Base-by-base conservation (phyloP, 371 early-diverging fungal genomes). In the Funneliformis caledonium region DNA sequence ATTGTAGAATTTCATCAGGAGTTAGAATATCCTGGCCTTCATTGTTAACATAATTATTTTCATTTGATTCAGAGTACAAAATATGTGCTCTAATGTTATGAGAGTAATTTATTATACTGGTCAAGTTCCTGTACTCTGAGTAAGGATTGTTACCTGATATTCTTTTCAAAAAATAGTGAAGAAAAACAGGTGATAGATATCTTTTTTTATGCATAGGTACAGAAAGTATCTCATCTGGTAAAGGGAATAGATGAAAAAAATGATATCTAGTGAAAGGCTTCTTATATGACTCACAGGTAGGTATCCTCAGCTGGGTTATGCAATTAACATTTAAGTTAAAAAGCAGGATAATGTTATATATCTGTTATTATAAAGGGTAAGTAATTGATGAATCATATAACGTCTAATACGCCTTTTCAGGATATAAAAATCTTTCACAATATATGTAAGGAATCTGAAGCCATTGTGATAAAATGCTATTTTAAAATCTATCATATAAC, bases 341-440 rank as follows among this genome's bases (percentile, higher is more conserved):
- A n/a, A 10, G 7, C 22, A 73, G 33, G 33, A 12, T 8, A 73
- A 73, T 22, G 26, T 73, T 73, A 12, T 4, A 6, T 50, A 73
- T 8, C 50, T 47, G 2, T 31, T n/a, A 3, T 73, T 73, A 22
- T 50, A 73, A 31, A 22, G 56, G 73, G 26, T 73, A 73, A n/a
- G 9, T 73, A 37, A 37, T 56, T 14, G 26, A 26, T 73, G 9
- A 19, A 43, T 22, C 52, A 73, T 73, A n/a, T n/a, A n/a, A n/a
- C n/a, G n/a, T n/a, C n/a, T n/a, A n/a, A 73, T 52, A 52, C 22
- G 50, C 73, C 50, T 73, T 73, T 73, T 73, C 26, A 19, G 73
- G 26, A 26, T 73, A 73, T 50, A 73, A 59, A 7, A 73, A 14
- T 52, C 16, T 73, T 19, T 12, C 73, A 73, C 73, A 73, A 73